Percentiles rank a stretch among this genome's conserved stretches.
Evolutionary conservation across 1,284 basidiomycete species (phyloP).

Genomic region (Cystobasidium sp.): DNA sequence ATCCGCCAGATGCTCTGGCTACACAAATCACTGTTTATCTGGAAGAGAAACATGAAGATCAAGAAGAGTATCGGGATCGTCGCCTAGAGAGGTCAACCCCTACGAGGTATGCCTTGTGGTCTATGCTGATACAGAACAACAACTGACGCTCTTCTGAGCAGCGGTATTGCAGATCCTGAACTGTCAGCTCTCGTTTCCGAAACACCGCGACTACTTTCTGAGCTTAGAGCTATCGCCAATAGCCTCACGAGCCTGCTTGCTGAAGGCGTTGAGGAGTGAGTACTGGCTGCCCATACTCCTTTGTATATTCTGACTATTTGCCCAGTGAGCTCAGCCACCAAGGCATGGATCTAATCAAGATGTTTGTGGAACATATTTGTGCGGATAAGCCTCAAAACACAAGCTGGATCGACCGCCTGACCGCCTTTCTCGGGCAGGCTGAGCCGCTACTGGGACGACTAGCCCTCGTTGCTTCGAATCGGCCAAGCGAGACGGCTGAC

Average conservation of each 20-base stretch:
- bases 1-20: constrained; percentile 72
- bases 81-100: constrained; percentile 44
- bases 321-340: neutral
- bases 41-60: constrained; percentile 87
- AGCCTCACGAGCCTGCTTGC: constrained; percentile 61
- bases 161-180: neutral
- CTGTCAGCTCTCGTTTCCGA: constrained; percentile 3
- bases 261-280: neutral
- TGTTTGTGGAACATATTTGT: constrained; percentile 69
- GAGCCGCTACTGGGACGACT: constrained; percentile 71
- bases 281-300: neutral
- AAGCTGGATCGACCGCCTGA: constrained; percentile 68
- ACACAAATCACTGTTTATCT: constrained; percentile 79
- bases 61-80: constrained; percentile 65
- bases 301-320: neutral
- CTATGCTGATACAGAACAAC: neutral
- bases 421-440: constrained; percentile 67
- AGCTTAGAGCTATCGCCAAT: constrained; percentile 66
- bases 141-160: neutral
- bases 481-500: constrained; percentile 60
- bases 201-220: neutral
- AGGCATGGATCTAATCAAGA: constrained; percentile 61
- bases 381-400: constrained; percentile 67
- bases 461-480: constrained; percentile 62
- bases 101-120: constrained; percentile 5